A percentile compares a stretch with the other conserved stretches of the same genome.
Conservation (phyloP, 2,329 filamentous ascomycete species). For the Colletotrichum cereale region DNA sequence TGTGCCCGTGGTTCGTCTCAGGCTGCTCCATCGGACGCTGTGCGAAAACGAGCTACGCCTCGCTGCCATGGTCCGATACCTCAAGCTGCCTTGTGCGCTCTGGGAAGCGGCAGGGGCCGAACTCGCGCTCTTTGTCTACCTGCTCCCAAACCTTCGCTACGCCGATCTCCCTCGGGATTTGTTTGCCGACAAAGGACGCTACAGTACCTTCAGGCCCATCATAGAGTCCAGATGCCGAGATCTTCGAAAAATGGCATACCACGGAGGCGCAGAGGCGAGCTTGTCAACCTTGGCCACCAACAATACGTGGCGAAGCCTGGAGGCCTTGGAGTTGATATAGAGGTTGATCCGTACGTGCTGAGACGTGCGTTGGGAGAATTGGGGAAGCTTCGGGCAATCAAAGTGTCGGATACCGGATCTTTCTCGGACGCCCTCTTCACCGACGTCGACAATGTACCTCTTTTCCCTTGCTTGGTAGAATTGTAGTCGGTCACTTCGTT, state of each 20-base stretch:
- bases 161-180: conserved; percentile 91
- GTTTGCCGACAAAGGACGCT: conserved; percentile 82
- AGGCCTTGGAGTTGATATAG: conserved; percentile 77
- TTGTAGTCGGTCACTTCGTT: too few relatives aligned
- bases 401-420: conserved; percentile 75
- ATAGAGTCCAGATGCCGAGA: conserved; percentile 87
- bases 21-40: conserved; percentile 83
- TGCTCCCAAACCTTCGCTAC: conserved; percentile 85
- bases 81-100: conserved; percentile 95
- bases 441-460: conserved; percentile 72
- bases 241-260: conserved; percentile 89
- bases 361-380: conserved; percentile 79
- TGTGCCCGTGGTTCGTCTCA: conserved; percentile 79
- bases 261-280: conserved; percentile 80
- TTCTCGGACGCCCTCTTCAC: conserved; percentile 84
- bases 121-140: conserved; percentile 85
- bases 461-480: conserved; percentile 80
- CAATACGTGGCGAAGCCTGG: conserved; percentile 75
- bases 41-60: conserved; percentile 78
- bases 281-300: conserved; percentile 76
- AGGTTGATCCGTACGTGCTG: conserved; percentile 77
- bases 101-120: conserved; percentile 87
- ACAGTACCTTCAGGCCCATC: conserved; percentile 82
- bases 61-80: conserved; percentile 77
- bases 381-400: conserved; percentile 78